Percentiles rank a stretch among this genome's conserved stretches.
Conservation (phyloP, 2,329 filamentous ascomycete species). For the Mycosphaerella arachidis region DNA sequence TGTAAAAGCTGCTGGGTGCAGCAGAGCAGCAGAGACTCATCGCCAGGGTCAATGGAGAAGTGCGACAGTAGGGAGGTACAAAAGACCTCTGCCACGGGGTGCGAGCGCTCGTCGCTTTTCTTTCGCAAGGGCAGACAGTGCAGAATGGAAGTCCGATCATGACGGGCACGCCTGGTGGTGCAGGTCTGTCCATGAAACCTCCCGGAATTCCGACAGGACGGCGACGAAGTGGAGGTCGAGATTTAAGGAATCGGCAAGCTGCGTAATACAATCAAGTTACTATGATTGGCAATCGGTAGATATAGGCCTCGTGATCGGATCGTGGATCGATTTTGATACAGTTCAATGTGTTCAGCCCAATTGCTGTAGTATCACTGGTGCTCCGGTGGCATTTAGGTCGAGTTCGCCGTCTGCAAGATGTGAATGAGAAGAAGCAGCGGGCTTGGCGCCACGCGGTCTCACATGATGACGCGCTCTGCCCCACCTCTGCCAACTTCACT, state of each 20-base stretch:
- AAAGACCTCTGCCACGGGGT: slow-evolving; percentile 46
- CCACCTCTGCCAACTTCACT: no score
- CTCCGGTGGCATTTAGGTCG: no score
- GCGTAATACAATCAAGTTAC: slow-evolving; percentile 32
- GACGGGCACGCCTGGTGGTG: slow-evolving; percentile 47
- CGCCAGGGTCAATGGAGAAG: slow-evolving; percentile 48
- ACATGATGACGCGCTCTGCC: no score
- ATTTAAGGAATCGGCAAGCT: slow-evolving; percentile 33
- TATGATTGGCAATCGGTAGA: slow-evolving; percentile 3
- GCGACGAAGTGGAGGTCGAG: slow-evolving; percentile 33
- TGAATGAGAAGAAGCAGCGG: no score
- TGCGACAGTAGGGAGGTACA: slow-evolving; percentile 41
- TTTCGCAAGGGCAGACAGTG: slow-evolving; percentile 39
- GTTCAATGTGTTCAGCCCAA: no score
- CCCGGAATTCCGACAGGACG: slow-evolving; percentile 30
- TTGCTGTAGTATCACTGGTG: no score
- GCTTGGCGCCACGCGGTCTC: no score
- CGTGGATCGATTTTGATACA: no score
- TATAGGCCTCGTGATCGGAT: no score
- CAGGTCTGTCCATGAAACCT: slow-evolving; percentile 33
- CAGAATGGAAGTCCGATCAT: slow-evolving; percentile 48
- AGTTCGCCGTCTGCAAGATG: no score
- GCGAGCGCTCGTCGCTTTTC: slow-evolving; percentile 32
- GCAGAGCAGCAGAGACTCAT: slow-evolving; percentile 41
- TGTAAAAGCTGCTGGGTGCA: slow-evolving; percentile 40